A percentile compares a stretch with the other conserved stretches of the same genome.
These are phyloP conservation scores for Isatis lusitanica DNA, from an alignment of 441 rosid species.

Conservation along the genomic window DNA sequence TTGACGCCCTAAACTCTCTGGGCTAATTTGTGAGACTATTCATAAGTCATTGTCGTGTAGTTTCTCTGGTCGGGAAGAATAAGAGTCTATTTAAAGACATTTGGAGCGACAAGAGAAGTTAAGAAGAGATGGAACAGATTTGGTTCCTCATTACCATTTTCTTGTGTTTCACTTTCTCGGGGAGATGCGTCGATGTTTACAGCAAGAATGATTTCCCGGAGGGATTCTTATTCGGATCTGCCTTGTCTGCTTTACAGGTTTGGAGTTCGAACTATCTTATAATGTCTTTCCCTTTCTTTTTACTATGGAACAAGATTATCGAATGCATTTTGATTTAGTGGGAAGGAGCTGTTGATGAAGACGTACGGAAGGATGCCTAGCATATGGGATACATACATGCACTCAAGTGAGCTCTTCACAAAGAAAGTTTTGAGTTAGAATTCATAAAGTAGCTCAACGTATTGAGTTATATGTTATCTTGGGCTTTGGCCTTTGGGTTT, in stretches of 20 bases:
- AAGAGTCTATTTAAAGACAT: too few relatives aligned
- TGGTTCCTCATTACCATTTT: background rate
- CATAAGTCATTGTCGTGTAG: too few relatives aligned
- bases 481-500: slow-evolving; percentile 30
- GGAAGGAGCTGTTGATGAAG: slow-evolving; percentile 63
- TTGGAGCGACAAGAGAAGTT: too few relatives aligned
- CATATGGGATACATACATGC: slow-evolving; percentile 53
- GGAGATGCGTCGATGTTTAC: slow-evolving; percentile 15
- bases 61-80: too few relatives aligned
- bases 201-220: slow-evolving; percentile 55
- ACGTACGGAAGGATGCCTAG: slow-evolving; percentile 63
- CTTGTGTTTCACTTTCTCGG: background rate
- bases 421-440: background rate
- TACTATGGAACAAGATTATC: background rate
- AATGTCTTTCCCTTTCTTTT: background rate
- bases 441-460: background rate
- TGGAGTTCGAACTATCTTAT: background rate
- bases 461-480: slow-evolving; percentile 36
- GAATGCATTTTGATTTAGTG: slow-evolving; percentile 28
- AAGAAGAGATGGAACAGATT: too few relatives aligned
- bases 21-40: too few relatives aligned
- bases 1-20: too few relatives aligned
- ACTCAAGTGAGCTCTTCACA: slow-evolving; percentile 34
- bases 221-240: slow-evolving; percentile 57
- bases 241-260: slow-evolving; percentile 68